Evolutionary conservation across 1,284 basidiomycete genomes (phyloP).

Genomic region (Waitea zeae): DNA sequence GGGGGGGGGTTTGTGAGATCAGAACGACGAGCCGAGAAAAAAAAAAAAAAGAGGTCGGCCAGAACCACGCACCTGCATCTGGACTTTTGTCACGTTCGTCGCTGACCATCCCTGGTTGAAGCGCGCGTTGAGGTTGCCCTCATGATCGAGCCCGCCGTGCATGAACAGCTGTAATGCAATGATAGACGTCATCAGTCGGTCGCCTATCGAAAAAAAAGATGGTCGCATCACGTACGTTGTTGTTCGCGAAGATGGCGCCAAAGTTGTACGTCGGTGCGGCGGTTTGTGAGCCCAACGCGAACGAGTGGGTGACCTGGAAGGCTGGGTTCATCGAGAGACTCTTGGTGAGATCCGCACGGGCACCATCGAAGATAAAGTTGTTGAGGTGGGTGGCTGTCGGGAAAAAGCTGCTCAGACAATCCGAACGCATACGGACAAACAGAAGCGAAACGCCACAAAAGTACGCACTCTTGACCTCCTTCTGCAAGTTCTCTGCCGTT

Average conservation of each 20-base stretch:
- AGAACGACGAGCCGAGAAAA: no score
- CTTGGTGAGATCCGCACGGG: conserved; percentile 90
- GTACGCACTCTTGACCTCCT: conserved; percentile 71
- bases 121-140: conserved; percentile 79
- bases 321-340: conserved; percentile 84
- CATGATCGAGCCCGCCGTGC: conserved; percentile 89
- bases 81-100: conserved; percentile 72
- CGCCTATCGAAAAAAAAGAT: conserved; percentile 1
- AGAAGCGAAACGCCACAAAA: no score
- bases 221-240: conserved; percentile 45
- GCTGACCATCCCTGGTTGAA: conserved; percentile 83
- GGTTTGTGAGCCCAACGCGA: conserved; percentile 71
- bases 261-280: conserved; percentile 81
- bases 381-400: conserved; percentile 76
- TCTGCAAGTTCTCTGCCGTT: conserved; percentile 77
- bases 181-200: no score
- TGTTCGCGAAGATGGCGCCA: conserved; percentile 83
- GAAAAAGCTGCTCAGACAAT: conserved; percentile 2
- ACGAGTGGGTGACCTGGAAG: conserved; percentile 97
- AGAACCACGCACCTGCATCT: conserved; percentile 78
- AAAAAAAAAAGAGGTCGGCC: neutral
- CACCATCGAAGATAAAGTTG: conserved; percentile 97
- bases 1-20: neutral
- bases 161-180: conserved; percentile 60
- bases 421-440: conserved; percentile 1